Conservation (phyloP, 2,329 filamentous ascomycete genomes). For the Colletotrichum endophyticum region DNA sequence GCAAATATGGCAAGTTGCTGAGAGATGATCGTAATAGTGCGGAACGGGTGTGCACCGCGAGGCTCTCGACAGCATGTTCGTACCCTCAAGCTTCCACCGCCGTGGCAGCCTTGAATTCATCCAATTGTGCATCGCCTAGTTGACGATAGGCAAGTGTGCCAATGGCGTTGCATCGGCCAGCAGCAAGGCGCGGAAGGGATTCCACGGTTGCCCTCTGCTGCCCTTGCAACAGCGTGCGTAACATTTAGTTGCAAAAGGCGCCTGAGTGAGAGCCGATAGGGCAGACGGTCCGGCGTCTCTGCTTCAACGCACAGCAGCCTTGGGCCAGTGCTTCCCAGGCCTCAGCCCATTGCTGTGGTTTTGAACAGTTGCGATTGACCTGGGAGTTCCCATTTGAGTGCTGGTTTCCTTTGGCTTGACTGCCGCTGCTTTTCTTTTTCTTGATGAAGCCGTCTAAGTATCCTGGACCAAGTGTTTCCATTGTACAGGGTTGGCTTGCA, state of each 20-base stretch:
- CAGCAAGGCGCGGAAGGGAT: neutral
- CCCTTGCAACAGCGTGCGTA: neutral
- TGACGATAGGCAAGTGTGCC: neutral
- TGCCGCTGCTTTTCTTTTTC: neutral
- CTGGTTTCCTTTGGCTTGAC: neutral
- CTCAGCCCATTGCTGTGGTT: neutral
- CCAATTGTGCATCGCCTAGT: neutral
- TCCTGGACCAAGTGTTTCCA: neutral
- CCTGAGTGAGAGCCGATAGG: neutral
- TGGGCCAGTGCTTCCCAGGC: neutral
- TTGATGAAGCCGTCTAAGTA: neutral
- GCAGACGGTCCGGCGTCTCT: neutral
- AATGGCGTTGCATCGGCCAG: neutral
- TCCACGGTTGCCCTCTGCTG: neutral
- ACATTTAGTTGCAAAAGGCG: neutral
- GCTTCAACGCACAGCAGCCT: neutral
- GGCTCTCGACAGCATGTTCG: too few relatives aligned
- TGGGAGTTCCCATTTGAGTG: neutral
- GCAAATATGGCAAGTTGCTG: neutral
- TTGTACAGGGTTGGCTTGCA: neutral
- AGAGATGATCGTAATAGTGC: neutral
- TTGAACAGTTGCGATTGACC: neutral
- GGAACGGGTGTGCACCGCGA: neutral
- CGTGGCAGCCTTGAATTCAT: neutral
- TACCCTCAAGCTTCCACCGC: too few relatives aligned